These are phyloP conservation scores for Fraxinus paxiana DNA, from an alignment of 305 asterid genomes.

Conservation along the genomic window DNA sequence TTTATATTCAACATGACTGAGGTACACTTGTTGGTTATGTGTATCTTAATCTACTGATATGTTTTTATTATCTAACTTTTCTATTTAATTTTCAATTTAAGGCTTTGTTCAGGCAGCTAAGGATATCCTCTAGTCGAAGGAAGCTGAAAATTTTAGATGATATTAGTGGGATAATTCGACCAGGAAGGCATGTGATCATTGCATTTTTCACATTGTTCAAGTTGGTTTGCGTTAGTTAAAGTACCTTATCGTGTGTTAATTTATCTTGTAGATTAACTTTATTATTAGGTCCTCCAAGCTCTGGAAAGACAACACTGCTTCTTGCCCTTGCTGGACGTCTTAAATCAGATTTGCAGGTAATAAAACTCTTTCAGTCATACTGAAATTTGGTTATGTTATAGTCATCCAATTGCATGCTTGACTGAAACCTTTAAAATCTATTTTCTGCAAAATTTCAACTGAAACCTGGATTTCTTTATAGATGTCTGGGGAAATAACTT, in stretches of 20 bases:
- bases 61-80: constrained; percentile 26
- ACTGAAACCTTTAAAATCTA: constrained; percentile 4
- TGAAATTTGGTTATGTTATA: background rate
- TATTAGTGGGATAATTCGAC: constrained; percentile 82
- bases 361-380: constrained; percentile 9
- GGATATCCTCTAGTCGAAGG: constrained; percentile 56
- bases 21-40: constrained; percentile 39
- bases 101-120: constrained; percentile 73
- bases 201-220: constrained; percentile 15
- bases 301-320: constrained; percentile 87
- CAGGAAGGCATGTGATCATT: constrained; percentile 65
- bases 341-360: constrained; percentile 76
- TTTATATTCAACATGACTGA: constrained; percentile 77
- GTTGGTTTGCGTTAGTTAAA: constrained; percentile 23
- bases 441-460: constrained; percentile 18
- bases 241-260: constrained; percentile 22
- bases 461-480: constrained; percentile 38
- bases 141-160: constrained; percentile 71
- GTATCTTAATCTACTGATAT: background rate
- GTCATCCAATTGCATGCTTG: constrained; percentile 15
- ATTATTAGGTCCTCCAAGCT: constrained; percentile 89
- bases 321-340: constrained; percentile 89
- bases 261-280: constrained; percentile 63
- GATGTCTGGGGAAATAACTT: constrained; percentile 87
- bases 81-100: constrained; percentile 22